Percentiles rank a stretch among this genome's conserved stretches.
Conservation (phyloP, 768 basidiomycete genomes). For the Lactifluus subvellereus region DNA sequence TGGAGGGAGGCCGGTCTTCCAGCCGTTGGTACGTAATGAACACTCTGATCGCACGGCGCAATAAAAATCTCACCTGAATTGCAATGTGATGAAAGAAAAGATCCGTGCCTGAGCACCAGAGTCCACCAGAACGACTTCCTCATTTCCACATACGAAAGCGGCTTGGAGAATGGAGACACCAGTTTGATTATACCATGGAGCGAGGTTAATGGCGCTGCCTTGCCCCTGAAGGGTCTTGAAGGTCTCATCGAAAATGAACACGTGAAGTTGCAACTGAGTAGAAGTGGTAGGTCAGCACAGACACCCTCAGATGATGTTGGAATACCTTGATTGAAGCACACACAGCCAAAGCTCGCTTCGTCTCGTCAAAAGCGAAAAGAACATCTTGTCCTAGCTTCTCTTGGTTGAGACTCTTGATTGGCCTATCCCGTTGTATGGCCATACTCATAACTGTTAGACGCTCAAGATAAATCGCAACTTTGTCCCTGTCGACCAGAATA, state of each 20-base stretch:
- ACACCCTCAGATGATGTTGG: neutral
- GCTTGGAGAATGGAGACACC: conserved; percentile 31
- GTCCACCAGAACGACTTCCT: conserved; percentile 51
- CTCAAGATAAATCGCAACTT: conserved; percentile 17
- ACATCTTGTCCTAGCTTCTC: conserved; percentile 43
- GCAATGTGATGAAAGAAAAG: conserved; percentile 48
- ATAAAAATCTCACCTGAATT: conserved; percentile 41
- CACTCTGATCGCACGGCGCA: neutral
- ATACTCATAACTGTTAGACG: neutral
- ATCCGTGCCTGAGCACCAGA: conserved; percentile 38
- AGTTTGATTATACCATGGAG: conserved; percentile 37
- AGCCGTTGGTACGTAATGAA: neutral
- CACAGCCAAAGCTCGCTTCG: conserved; percentile 44
- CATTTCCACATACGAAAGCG: conserved; percentile 44
- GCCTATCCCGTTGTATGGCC: neutral
- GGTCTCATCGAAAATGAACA: conserved; percentile 44
- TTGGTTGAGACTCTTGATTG: conserved; percentile 32
- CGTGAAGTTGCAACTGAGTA: conserved; percentile 35
- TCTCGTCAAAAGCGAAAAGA: conserved; percentile 48
- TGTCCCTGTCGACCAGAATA: conserved; percentile 1
- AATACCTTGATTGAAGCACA: conserved; percentile 41
- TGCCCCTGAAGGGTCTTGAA: conserved; percentile 37
- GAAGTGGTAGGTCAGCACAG: neutral
- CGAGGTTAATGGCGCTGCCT: conserved; percentile 39
- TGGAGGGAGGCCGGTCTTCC: conserved; percentile 42